Base-by-base conservation (phyloP, 164 flowering plant genomes). In the Aristolochia contorta region DNA sequence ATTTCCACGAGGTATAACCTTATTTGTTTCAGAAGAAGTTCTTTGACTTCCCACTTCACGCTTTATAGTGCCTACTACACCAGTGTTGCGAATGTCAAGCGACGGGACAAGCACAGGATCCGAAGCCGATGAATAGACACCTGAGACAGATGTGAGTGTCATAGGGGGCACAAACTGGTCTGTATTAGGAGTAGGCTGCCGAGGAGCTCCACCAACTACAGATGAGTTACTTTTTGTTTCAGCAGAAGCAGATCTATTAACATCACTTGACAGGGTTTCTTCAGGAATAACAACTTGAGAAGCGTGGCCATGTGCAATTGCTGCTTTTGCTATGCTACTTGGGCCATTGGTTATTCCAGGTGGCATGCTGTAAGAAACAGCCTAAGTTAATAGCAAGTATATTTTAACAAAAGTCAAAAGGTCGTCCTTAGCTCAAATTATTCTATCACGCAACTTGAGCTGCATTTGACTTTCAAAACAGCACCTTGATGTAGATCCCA, bases 71-170 rank as follows among this genome's bases (percentile, higher is more conserved):
- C 90, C 84, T 43, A 78, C 80, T 22, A 71, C 68, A 72, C 76
- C 70, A 47, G 79, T 77, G 64, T 67, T 65, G 59, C 76, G 61
- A 62, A 77, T 70, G 62, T 83, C 87, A 75, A 72, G 69, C 51
- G 83, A 83, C 47, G 87, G 84, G 63, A 74, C 74, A 10, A 80
- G 67, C 1, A 85, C 84, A 60, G 84, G 89, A 79, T 83, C 85
- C 51, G 80, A 80, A 72, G 87, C 71, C 18, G 93, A 83, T 55
- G 84, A 78, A 68, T 78, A 76, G 33, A 79, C 77, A 55, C 81
- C 75, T 24, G 82, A 75, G 48, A 80, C 73, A 68, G 84, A 67
- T 56, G 76, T 67, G 46, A 76, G 66, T 12, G 77, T 59, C 33
- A 53, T 48, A 25, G 27, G 16, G 19, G 56, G 43, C 21, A 25